Evolutionary conservation across 2,329 filamentous ascomycete species (phyloP).

Genomic region (Xylaria arbuscula): DNA sequence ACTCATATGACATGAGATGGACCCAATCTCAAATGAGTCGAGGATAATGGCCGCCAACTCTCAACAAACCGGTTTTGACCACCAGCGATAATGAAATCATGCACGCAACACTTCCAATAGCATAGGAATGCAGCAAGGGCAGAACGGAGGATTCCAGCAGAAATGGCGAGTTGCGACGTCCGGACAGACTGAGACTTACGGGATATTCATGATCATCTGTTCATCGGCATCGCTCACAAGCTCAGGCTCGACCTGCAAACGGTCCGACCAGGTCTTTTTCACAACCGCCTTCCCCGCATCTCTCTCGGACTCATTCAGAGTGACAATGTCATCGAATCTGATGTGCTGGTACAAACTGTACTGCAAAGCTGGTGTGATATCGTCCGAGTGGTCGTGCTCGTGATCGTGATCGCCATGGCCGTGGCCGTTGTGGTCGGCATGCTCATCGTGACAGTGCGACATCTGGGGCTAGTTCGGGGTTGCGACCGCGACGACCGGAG

Average conservation of each 20-base stretch:
- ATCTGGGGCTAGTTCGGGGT: constrained; percentile 38
- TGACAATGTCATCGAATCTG: constrained; percentile 84
- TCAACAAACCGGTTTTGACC: neutral
- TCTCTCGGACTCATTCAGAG: constrained; percentile 81
- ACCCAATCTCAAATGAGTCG: neutral
- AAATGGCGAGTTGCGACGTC: too few species aligned
- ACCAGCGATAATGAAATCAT: neutral
- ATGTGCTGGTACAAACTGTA: constrained; percentile 92
- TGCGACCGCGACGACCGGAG: too few species aligned
- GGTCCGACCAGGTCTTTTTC: constrained; percentile 90
- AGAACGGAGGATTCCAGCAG: neutral
- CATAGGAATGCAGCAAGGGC: neutral
- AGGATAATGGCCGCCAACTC: neutral
- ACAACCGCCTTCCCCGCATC: constrained; percentile 79
- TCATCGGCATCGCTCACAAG: constrained; percentile 89
- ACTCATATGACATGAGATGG: neutral
- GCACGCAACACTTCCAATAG: neutral
- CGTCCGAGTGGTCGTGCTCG: constrained; percentile 88
- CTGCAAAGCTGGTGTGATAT: constrained; percentile 91
- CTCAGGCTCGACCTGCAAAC: constrained; percentile 77
- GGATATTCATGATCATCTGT: constrained; percentile 91
- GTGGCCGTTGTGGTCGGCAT: constrained; percentile 46
- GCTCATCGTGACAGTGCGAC: constrained; percentile 65
- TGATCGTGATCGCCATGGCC: constrained; percentile 59
- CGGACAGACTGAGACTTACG: constrained; percentile 66